Percentiles rank a stretch among this genome's conserved stretches.
phyloP scores from a whole-genome alignment of 2,329 filamentous ascomycete genomes.

The Myriangium duriaei region DNA sequence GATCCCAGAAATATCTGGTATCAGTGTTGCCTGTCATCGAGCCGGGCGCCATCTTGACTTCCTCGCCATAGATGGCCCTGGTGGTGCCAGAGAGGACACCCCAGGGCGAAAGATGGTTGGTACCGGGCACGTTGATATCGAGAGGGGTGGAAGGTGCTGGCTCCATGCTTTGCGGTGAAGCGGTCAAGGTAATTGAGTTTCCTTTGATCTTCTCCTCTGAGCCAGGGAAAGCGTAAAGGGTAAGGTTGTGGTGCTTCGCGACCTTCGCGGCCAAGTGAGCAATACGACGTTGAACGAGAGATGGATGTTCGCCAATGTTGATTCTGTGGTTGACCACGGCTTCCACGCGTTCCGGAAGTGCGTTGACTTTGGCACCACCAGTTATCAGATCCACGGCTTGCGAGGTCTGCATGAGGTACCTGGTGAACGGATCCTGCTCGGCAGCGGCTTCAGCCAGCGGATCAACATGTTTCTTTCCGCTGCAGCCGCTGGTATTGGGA shows the following conservation, averaged over 20 bases:
- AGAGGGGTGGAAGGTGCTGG: constrained; percentile 25
- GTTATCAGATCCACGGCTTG: constrained; percentile 43
- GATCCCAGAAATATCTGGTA: constrained; percentile 23
- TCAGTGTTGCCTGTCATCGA: constrained; percentile 27
- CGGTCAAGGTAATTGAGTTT: constrained; percentile 20
- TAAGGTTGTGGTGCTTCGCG: constrained; percentile 36
- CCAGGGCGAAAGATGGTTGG: constrained; percentile 21
- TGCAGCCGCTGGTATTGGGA: constrained; percentile 22
- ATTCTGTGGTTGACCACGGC: constrained; percentile 45
- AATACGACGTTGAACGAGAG: constrained; percentile 35
- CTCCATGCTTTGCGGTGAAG: constrained; percentile 17
- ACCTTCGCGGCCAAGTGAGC: constrained; percentile 35
- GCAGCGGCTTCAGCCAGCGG: constrained; percentile 23
- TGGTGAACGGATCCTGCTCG: constrained; percentile 29
- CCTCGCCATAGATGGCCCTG: constrained; percentile 30
- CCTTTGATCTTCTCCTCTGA: constrained; percentile 20
- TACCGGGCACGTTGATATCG: constrained; percentile 22
- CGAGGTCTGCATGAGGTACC: constrained; percentile 45
- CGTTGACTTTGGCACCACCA: constrained; percentile 47
- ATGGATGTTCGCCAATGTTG: constrained; percentile 40
- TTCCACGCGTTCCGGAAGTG: constrained; percentile 42
- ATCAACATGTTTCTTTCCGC: constrained; percentile 26
- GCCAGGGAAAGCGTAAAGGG: constrained; percentile 37
- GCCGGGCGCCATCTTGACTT: constrained; percentile 25
- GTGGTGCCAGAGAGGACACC: constrained; percentile 30